These are phyloP conservation scores for Saturnispora galanensis DNA, from an alignment of 805 yeast genomes.

Conservation along the genomic window DNA sequence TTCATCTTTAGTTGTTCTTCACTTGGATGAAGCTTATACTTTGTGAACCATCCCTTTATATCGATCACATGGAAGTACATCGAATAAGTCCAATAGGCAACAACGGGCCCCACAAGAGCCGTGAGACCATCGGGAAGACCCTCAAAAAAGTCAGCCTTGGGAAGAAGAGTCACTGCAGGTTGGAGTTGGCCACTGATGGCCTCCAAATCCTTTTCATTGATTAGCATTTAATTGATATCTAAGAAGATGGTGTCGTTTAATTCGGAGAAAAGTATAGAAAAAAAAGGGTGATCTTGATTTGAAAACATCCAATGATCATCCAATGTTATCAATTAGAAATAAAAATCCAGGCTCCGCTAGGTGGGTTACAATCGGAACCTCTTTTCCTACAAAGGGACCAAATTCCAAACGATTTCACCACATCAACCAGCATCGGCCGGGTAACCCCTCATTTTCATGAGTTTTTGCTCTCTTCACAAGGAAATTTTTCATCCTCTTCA, in stretches of 20 bases:
- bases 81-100: conserved; percentile 78
- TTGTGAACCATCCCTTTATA: conserved; percentile 62
- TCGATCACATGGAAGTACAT: conserved; percentile 68
- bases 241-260: neutral
- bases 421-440: no score
- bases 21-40: conserved; percentile 84
- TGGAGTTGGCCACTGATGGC: conserved; percentile 1
- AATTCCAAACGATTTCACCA: no score
- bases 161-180: neutral
- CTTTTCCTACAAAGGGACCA: no score
- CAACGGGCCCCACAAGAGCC: conserved; percentile 66
- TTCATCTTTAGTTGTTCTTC: conserved; percentile 74
- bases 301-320: no score
- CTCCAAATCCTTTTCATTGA: neutral
- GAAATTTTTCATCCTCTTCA: neutral
- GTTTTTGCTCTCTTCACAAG: neutral
- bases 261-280: neutral
- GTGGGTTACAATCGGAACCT: no score
- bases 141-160: conserved; percentile 3
- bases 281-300: neutral
- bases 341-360: no score
- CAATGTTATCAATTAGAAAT: no score
- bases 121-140: conserved; percentile 7
- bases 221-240: neutral
- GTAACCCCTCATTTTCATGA: no score